A percentile compares a stretch with the other conserved stretches of the same genome.
These are phyloP conservation scores for Penicillium odoratum DNA, from an alignment of 495 filamentous ascomycete genomes.

Conservation along the genomic window DNA sequence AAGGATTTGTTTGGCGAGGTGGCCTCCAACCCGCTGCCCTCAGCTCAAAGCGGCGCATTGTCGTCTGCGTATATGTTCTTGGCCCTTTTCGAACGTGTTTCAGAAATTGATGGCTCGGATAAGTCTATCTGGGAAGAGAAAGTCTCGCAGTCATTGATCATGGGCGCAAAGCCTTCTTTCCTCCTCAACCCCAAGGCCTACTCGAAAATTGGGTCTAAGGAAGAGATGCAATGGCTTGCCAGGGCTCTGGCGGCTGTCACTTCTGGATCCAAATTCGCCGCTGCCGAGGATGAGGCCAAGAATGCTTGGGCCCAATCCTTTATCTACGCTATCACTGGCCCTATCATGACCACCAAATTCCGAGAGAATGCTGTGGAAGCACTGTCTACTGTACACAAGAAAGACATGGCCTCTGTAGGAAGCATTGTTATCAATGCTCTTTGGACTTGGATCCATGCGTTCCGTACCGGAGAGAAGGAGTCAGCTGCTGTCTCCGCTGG, in stretches of 20 bases:
- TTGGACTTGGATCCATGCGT: slow-evolving; percentile 76
- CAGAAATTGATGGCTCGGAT: slow-evolving; percentile 31
- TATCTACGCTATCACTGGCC: slow-evolving; percentile 71
- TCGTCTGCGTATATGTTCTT: slow-evolving; percentile 70
- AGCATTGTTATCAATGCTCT: slow-evolving; percentile 65
- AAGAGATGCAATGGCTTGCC: slow-evolving; percentile 75
- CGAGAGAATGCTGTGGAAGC: slow-evolving; percentile 58
- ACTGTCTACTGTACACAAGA: slow-evolving; percentile 59
- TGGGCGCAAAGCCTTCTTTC: slow-evolving; percentile 77
- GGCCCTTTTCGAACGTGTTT: slow-evolving; percentile 51
- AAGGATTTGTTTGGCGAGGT: slow-evolving; percentile 77
- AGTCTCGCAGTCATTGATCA: slow-evolving; percentile 58
- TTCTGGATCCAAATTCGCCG: slow-evolving; percentile 36
- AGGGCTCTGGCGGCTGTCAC: slow-evolving; percentile 66
- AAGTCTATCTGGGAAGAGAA: slow-evolving; percentile 50
- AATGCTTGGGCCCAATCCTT: slow-evolving; percentile 78
- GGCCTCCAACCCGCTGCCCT: slow-evolving; percentile 67
- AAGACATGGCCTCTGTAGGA: slow-evolving; percentile 54
- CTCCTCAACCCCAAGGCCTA: slow-evolving; percentile 82
- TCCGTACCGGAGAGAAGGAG: slow-evolving; percentile 72
- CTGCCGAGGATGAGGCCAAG: slow-evolving; percentile 36
- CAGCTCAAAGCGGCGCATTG: slow-evolving; percentile 74
- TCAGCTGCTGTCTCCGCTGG: slow-evolving; percentile 69
- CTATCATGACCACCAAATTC: slow-evolving; percentile 53
- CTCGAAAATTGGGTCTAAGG: slow-evolving; percentile 66